Percentiles rank a stretch among this genome's conserved stretches.
Conservation (phyloP, 768 basidiomycete genomes). For the Cubamyces lactineus region DNA sequence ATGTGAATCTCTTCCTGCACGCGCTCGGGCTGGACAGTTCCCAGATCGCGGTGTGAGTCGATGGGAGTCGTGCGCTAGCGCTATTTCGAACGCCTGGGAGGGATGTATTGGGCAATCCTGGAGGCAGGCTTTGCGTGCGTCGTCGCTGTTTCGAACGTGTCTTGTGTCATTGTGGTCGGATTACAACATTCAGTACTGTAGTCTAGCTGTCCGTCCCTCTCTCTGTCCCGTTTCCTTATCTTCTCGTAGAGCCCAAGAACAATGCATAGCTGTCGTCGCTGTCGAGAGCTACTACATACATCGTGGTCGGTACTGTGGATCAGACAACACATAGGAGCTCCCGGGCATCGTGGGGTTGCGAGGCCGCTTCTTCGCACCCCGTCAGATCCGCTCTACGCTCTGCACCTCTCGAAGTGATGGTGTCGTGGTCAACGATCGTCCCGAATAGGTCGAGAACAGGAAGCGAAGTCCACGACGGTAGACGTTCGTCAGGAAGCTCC, state of each 20-base stretch:
- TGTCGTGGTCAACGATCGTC: constrained; percentile 39
- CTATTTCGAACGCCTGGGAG: no score
- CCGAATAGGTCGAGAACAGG: constrained; percentile 66
- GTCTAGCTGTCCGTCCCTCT: constrained; percentile 13
- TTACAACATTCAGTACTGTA: constrained; percentile 16
- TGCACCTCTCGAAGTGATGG: constrained; percentile 38
- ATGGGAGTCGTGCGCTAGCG: constrained; percentile 2
- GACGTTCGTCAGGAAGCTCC: constrained; percentile 55
- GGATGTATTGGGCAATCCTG: no score
- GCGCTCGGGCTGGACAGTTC: constrained; percentile 75
- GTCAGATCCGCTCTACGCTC: constrained; percentile 32
- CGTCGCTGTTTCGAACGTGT: background rate
- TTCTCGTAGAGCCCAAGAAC: constrained; percentile 8
- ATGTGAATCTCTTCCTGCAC: constrained; percentile 91
- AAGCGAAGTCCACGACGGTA: constrained; percentile 58
- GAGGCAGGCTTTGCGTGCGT: background rate
- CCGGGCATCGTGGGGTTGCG: constrained; percentile 20
- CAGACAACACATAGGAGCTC: constrained; percentile 30
- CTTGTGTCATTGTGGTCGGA: constrained; percentile 10
- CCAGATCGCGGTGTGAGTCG: constrained; percentile 58
- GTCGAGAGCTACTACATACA: background rate
- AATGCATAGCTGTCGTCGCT: constrained; percentile 19
- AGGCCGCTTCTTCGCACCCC: constrained; percentile 23
- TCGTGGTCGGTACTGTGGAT: background rate
- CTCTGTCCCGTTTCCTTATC: background rate